Percentiles rank a stretch among this genome's conserved stretches.
Evolutionary conservation across 2,329 filamentous ascomycete genomes (phyloP).

Genomic region (Pyrenophora teres): DNA sequence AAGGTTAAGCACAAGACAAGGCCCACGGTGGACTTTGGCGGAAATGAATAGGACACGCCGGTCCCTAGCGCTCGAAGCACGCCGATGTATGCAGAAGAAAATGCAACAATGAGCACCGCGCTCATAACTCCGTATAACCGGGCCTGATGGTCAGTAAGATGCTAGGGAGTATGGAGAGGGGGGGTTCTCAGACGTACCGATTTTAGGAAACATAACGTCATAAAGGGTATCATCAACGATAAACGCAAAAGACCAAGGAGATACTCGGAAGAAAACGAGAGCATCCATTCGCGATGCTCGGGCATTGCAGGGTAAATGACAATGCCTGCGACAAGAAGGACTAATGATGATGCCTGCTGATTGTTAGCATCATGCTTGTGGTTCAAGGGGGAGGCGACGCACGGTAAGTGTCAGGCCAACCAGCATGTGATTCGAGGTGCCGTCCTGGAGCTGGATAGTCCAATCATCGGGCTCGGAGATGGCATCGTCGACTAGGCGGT

Average conservation of each 20-base stretch:
- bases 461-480: slow-evolving; percentile 29
- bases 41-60: slow-evolving; percentile 41
- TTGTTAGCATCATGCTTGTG: slow-evolving; percentile 18
- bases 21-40: slow-evolving; percentile 40
- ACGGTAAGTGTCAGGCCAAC: slow-evolving; percentile 40
- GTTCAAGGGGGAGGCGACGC: slow-evolving; percentile 3
- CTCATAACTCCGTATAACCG: slow-evolving; percentile 43
- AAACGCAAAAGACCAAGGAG: slow-evolving; percentile 42
- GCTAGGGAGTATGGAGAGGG: not conserved
- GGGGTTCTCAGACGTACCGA: slow-evolving; percentile 28
- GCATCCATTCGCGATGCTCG: slow-evolving; percentile 44
- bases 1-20: slow-evolving; percentile 36
- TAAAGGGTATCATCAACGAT: slow-evolving; percentile 47
- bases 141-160: slow-evolving; percentile 31
- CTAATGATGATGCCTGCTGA: slow-evolving; percentile 35
- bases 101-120: slow-evolving; percentile 38
- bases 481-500: slow-evolving; percentile 36
- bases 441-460: slow-evolving; percentile 32
- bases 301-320: slow-evolving; percentile 38
- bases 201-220: slow-evolving; percentile 43
- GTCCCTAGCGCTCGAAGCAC: slow-evolving; percentile 39
- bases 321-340: slow-evolving; percentile 37
- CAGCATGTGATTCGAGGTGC: slow-evolving; percentile 33
- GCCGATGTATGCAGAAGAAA: slow-evolving; percentile 43
- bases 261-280: slow-evolving; percentile 40